Evolutionary conservation across 768 basidiomycete species (phyloP).

Genomic region (Clitopilus hobsonii): DNA sequence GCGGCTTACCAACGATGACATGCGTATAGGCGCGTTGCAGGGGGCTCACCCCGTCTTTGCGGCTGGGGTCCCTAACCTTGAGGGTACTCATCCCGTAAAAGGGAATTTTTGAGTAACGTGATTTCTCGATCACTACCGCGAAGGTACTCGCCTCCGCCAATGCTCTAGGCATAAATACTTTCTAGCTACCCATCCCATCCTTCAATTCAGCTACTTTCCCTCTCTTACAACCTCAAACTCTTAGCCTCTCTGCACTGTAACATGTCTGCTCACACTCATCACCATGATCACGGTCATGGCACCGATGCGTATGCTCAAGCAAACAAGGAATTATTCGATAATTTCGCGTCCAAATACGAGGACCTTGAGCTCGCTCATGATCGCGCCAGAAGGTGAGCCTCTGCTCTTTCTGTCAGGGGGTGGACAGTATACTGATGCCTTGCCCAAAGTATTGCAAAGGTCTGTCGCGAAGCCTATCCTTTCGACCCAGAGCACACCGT

Average conservation of each 20-base stretch:
- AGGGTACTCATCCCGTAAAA: not conserved
- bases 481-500: not conserved
- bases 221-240: not conserved
- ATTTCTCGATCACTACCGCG: not conserved
- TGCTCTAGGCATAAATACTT: not conserved
- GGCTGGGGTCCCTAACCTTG: not conserved
- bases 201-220: not conserved
- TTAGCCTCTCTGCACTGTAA: not conserved
- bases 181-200: not conserved
- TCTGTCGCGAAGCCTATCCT: not conserved
- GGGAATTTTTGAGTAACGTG: not conserved
- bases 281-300: not conserved
- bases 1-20: not conserved
- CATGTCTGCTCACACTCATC: not conserved
- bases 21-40: not conserved
- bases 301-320: conserved; percentile 6
- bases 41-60: not conserved
- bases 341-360: conserved; percentile 11
- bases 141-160: not conserved
- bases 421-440: not conserved
- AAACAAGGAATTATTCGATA: conserved; percentile 14
- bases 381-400: conserved; percentile 1
- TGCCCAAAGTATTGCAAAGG: not conserved
- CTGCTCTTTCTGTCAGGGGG: not conserved
- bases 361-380: conserved; percentile 10